Percentiles rank a stretch among this genome's conserved stretches.
phyloP scores from a whole-genome alignment of 164 flowering plant genomes.

The Piper betle region DNA sequence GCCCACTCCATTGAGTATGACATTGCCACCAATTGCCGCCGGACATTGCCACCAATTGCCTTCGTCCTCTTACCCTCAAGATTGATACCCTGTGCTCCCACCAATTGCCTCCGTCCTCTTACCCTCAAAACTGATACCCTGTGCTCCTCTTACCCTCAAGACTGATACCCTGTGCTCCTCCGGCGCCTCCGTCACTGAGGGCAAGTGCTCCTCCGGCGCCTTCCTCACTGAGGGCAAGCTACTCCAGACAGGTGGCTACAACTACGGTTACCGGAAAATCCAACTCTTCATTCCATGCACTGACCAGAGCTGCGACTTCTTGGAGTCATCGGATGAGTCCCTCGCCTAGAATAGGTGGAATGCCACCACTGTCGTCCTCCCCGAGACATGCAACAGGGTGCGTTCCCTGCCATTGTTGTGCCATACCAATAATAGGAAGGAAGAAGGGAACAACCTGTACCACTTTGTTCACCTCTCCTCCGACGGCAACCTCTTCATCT shows the following conservation, averaged over 20 bases:
- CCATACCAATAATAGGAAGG: slow-evolving; percentile 17
- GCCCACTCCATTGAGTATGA: slow-evolving; percentile 72
- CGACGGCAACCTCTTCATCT: slow-evolving; percentile 63
- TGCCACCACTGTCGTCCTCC: slow-evolving; percentile 38
- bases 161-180: slow-evolving; percentile 77
- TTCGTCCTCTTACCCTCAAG: slow-evolving; percentile 28
- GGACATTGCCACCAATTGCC: no score
- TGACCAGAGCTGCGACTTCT: slow-evolving; percentile 38
- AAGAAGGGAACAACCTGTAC: slow-evolving; percentile 42
- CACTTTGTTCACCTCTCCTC: slow-evolving; percentile 61
- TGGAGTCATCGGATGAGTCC: slow-evolving; percentile 1
- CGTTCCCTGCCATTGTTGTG: slow-evolving; percentile 51
- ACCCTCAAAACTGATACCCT: slow-evolving; percentile 41
- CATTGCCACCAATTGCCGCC: slow-evolving; percentile 22
- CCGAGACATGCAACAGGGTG: no score
- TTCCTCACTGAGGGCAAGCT: slow-evolving; percentile 53
- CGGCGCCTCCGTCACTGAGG: slow-evolving; percentile 45
- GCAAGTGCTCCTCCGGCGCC: slow-evolving; percentile 73
- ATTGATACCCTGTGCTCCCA: slow-evolving; percentile 71
- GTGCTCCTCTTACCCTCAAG: slow-evolving; percentile 36
- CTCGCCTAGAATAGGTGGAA: slow-evolving; percentile 41
- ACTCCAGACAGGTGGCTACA: slow-evolving; percentile 47
- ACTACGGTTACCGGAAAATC: slow-evolving; percentile 25
- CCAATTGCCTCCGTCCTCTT: no score
- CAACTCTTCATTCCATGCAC: slow-evolving; percentile 37